Evolutionary conservation across 768 basidiomycete species (phyloP).

Genomic region (Phlegmacium glaucopus): DNA sequence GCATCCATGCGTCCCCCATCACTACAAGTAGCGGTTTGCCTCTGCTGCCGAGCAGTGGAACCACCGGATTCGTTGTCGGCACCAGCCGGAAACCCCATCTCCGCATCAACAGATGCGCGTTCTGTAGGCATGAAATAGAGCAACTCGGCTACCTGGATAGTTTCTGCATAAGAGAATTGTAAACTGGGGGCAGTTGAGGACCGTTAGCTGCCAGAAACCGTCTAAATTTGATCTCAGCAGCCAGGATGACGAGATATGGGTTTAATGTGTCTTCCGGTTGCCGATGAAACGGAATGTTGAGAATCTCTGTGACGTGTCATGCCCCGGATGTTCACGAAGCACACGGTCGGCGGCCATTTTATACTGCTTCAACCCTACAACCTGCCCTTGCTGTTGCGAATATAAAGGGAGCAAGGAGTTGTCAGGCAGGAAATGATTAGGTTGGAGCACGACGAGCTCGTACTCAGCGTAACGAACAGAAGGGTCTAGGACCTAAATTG

Average conservation of each 20-base stretch:
- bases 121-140: conserved; percentile 3
- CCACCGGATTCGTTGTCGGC: neutral
- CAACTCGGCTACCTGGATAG: conserved; percentile 5
- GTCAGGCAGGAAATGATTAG: conserved; percentile 3
- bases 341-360: neutral
- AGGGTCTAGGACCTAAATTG: conserved; percentile 1
- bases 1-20: too few species aligned
- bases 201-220: conserved; percentile 1
- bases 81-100: conserved; percentile 5
- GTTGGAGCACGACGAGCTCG: conserved; percentile 4
- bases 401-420: neutral
- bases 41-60: conserved; percentile 2
- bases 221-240: conserved; percentile 12
- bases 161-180: conserved; percentile 6
- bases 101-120: too few species aligned
- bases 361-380: too few species aligned
- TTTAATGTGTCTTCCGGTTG: conserved; percentile 2
- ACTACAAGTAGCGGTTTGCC: neutral
- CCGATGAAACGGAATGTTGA: conserved; percentile 3
- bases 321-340: neutral
- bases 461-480: conserved; percentile 3
- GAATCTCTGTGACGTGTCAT: neutral
- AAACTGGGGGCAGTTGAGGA: conserved; percentile 3
- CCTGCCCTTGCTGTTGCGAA: neutral
- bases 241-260: conserved; percentile 7